Base-by-base conservation (phyloP, 192 early-diverging fungal species). In the Diversispora eburnea region DNA sequence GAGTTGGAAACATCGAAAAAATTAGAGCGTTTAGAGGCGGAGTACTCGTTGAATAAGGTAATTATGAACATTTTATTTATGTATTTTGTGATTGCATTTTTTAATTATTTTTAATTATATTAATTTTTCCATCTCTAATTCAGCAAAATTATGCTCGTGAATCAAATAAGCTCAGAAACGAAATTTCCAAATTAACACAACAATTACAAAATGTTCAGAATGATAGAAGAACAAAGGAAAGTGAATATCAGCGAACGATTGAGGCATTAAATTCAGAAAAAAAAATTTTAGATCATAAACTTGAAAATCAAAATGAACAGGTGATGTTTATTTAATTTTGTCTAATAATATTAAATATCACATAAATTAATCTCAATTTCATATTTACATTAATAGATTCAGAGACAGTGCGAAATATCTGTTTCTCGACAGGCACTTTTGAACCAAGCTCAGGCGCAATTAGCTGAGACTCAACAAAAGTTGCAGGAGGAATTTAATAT, bases 231-330 rank as follows among this genome's bases (percentile, higher is more conserved):
- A 42, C 42, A 17, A 43, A 43, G 43, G 61, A 63, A 63, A 63
- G 42, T 42, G 61, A 63, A 2, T 68, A 22, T 12, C 0, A 25
- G 0, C 67, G 67, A 12, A 54, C 46, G 19, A 10, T 54, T 49
- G 10, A 33, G 8, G 13, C 20, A 8, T 15, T 33, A 41, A 15
- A 49, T 17, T 68, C 45, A 22, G 51, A 68, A 41, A 4, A 12
- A 39, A n/a, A 46, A 13, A 68, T 19, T 12, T 20, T 41, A 15
- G 8, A 54, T 25, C 19, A 49, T 19, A 19, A 54, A 10, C 5
- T 68, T 3, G 48, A 49, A 12, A 41, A 22, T 51, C 25, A 41
- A 12, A 68, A 68, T 41, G 67, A 68, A 54, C 22, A 68, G 67
- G 67, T 68, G 25, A 6, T 7, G 13, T 68, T 51, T n/a, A 13